phyloP scores from a whole-genome alignment of 202 grass and related monocot species.

The Setaria italica region DNA sequence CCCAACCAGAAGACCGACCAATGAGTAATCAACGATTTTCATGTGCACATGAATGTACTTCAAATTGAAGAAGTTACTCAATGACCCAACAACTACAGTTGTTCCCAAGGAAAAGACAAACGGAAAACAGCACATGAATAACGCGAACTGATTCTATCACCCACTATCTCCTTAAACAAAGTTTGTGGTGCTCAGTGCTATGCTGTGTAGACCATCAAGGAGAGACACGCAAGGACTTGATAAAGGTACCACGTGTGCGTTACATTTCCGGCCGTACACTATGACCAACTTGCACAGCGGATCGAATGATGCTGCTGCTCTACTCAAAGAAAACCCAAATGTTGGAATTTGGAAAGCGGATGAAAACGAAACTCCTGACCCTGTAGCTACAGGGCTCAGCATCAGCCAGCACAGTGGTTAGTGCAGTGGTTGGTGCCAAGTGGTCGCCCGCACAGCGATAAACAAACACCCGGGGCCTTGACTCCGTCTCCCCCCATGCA shows the following conservation, averaged over 20 bases:
- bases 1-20: too few relatives aligned
- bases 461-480: neutral
- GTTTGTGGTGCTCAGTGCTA: neutral
- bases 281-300: constrained; percentile 8
- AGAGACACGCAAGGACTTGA: neutral
- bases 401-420: neutral
- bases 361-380: neutral
- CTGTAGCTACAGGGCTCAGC: neutral
- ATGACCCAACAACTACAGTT: neutral
- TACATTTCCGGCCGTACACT: neutral
- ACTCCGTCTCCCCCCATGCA: neutral
- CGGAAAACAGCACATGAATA: neutral
- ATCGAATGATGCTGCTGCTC: neutral
- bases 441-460: constrained; percentile 7
- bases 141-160: neutral
- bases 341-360: neutral
- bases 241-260: neutral
- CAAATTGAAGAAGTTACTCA: neutral
- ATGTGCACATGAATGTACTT: neutral
- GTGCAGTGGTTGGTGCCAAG: constrained; percentile 4
- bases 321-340: neutral
- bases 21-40: too few relatives aligned
- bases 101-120: neutral
- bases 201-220: neutral
- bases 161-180: neutral